Evolutionary conservation across 139 green algal species (phyloP), one percentile per base, ranked within the genome.

Genomic region (Medakamo hakoo): DNA sequence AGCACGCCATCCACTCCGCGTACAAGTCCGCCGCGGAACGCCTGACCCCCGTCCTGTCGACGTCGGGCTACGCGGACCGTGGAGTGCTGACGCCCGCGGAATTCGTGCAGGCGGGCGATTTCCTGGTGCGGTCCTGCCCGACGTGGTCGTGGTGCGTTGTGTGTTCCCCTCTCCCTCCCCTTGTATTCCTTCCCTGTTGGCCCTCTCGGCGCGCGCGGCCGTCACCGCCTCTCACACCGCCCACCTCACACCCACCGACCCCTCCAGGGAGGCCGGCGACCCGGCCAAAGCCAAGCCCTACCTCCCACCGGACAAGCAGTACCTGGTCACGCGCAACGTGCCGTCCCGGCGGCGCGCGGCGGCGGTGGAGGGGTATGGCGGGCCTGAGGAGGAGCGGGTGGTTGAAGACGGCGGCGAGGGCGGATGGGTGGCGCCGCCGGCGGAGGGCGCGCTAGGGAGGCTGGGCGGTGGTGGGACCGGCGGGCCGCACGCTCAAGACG

Each of bases 271-370:
- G 61, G 73, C 62, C 2, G 86, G 86, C 14, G 83, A 91, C 24
- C 30, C 73, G 14, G 76, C 66, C 59, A 91, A 88, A 64, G 67
- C 73, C 0, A 59, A 67, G 32, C 57, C 66, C 20, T 90, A 84
- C 68, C 69, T 95, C 18, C 88, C 88, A 3, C 29, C 63, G 3
- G 72, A 85, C 48, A 95, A 94, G 71, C 88, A 95, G 73, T 95
- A 81, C 63, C 79, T 95, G 1, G 77, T 93, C 23, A 95, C 87
- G 1, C 73, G 85, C 1, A 87, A 86, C 55, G 85, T 94, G 25
- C 87, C 86, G 18, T 94, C 84, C 77, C n/a, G 87, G 29, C 71
- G 70, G 40, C 80, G 88, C 23, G 88, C 87, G 3, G 63, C 72
- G 0, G 81, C 83, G 1, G 49, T 91, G 2, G 82, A 86, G 55